These are phyloP conservation scores for Talaromyces thailandensis DNA, from an alignment of 495 filamentous ascomycete species.

Conservation along the genomic window DNA sequence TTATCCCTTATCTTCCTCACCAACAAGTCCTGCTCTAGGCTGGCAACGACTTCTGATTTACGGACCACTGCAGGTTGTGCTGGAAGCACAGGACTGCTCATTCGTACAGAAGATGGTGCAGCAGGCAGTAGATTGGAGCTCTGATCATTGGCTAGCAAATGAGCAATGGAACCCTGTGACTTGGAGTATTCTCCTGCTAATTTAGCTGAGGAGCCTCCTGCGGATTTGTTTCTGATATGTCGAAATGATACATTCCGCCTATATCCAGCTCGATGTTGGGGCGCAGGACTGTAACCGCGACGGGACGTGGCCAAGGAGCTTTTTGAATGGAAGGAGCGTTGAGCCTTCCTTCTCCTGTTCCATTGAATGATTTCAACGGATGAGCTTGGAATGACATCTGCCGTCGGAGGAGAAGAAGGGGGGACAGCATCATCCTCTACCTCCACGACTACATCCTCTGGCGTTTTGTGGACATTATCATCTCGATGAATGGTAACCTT, in stretches of 20 bases:
- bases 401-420: conserved; percentile 1
- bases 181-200: conserved; percentile 8
- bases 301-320: conserved; percentile 46
- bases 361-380: conserved; percentile 22
- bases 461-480: conserved; percentile 3
- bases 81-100: conserved; percentile 29
- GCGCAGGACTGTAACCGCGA: conserved; percentile 42
- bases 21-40: conserved; percentile 11
- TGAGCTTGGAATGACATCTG: conserved; percentile 15
- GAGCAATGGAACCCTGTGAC: not conserved
- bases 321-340: conserved; percentile 30
- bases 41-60: conserved; percentile 7
- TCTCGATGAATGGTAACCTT: conserved; percentile 61
- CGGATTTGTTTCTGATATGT: conserved; percentile 41
- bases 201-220: conserved; percentile 23
- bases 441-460: conserved; percentile 6
- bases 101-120: not conserved
- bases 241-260: conserved; percentile 79
- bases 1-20: conserved; percentile 30
- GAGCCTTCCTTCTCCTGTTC: conserved; percentile 23
- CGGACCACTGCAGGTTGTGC: conserved; percentile 33
- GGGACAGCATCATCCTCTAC: conserved; percentile 17
- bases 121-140: not conserved
- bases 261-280: conserved; percentile 45
- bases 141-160: not conserved